Evolutionary conservation across 768 basidiomycete species (phyloP).

Genomic region (Lentinula guzmanii): DNA sequence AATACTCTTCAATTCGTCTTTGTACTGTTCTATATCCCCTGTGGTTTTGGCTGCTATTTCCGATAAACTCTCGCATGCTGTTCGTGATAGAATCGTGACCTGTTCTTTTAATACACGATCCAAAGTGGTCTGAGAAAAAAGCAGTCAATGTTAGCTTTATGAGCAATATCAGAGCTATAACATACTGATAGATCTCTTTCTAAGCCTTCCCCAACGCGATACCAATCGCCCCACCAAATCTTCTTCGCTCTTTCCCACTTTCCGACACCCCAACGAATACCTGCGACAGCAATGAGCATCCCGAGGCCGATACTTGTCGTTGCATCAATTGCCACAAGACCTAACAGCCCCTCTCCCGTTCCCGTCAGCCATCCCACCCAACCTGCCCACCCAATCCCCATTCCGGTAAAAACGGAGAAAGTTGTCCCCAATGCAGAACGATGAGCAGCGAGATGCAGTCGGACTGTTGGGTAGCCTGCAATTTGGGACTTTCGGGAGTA

Average conservation of each 20-base stretch:
- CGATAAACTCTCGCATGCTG: constrained; percentile 3
- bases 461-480: constrained; percentile 45
- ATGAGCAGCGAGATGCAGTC: constrained; percentile 63
- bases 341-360: constrained; percentile 31
- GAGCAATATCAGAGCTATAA: background rate
- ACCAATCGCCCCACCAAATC: constrained; percentile 66
- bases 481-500: constrained; percentile 47
- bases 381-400: constrained; percentile 53
- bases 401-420: constrained; percentile 41
- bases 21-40: background rate
- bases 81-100: background rate
- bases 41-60: background rate
- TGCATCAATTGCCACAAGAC: constrained; percentile 39
- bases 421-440: constrained; percentile 44
- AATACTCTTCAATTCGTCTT: background rate
- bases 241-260: constrained; percentile 65
- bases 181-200: constrained; percentile 59
- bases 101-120: background rate
- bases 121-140: background rate
- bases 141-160: background rate
- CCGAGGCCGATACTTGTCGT: constrained; percentile 58
- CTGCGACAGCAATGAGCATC: constrained; percentile 38
- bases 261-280: constrained; percentile 58
- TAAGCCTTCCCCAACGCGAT: constrained; percentile 54
- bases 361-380: constrained; percentile 47